phyloP scores from a whole-genome alignment of 2,329 filamentous ascomycete species.

The Botryosphaeria dothidea region DNA sequence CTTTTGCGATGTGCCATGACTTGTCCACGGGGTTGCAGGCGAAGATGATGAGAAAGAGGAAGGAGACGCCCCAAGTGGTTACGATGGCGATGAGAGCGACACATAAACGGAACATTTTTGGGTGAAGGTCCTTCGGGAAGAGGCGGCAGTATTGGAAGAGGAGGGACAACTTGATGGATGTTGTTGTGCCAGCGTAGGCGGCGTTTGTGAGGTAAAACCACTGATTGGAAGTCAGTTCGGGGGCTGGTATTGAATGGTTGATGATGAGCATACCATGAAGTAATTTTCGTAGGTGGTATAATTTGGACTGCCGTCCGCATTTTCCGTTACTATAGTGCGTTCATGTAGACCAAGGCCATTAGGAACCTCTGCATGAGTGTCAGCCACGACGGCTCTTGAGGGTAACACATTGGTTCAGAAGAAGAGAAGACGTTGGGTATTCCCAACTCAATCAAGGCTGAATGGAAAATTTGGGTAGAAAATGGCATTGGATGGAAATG shows the following conservation, averaged over 20 bases:
- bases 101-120: conserved; percentile 25
- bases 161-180: conserved; percentile 39
- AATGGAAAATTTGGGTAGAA: no score
- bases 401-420: background rate
- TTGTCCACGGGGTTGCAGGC: conserved; percentile 32
- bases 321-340: conserved; percentile 23
- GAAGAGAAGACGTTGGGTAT: no score
- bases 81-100: conserved; percentile 27
- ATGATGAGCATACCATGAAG: conserved; percentile 30
- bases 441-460: no score
- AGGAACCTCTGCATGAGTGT: conserved; percentile 29
- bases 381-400: conserved; percentile 1
- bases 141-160: conserved; percentile 39
- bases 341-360: conserved; percentile 37
- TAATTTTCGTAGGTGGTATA: conserved; percentile 24
- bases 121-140: conserved; percentile 25
- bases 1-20: conserved; percentile 29
- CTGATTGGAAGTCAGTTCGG: conserved; percentile 21
- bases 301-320: conserved; percentile 21
- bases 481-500: no score
- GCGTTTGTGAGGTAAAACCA: conserved; percentile 34
- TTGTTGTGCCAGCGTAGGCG: conserved; percentile 32
- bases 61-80: conserved; percentile 33
- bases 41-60: conserved; percentile 34
- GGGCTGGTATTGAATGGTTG: background rate